A percentile compares a stretch with the other conserved stretches of the same genome.
phyloP scores from a whole-genome alignment of 2,329 filamentous ascomycete genomes.

The Calcarisporium arbuscula region DNA sequence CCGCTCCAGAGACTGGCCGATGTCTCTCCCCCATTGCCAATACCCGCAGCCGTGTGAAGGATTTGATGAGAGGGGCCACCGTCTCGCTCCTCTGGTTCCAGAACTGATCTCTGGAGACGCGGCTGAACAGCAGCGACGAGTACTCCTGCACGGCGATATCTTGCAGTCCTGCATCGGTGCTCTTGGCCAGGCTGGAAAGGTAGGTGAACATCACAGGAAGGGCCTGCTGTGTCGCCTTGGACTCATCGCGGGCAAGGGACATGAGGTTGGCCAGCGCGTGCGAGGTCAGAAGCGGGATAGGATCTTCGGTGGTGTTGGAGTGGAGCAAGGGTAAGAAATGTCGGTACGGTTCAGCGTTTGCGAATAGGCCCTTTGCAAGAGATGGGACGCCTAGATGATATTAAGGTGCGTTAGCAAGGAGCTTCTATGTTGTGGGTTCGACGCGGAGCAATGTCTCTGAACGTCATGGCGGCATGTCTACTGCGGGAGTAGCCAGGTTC shows the following conservation, averaged over 20 bases:
- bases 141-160: slow-evolving; percentile 93
- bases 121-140: slow-evolving; percentile 74
- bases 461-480: too few species aligned
- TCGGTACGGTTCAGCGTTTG: slow-evolving; percentile 71
- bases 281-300: slow-evolving; percentile 83
- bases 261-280: slow-evolving; percentile 79
- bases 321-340: slow-evolving; percentile 82
- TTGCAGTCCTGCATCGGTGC: slow-evolving; percentile 81
- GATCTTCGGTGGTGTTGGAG: slow-evolving; percentile 66
- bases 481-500: too few species aligned
- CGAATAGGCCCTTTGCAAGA: slow-evolving; percentile 69
- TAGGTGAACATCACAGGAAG: slow-evolving; percentile 81
- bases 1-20: slow-evolving; percentile 58
- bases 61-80: slow-evolving; percentile 76
- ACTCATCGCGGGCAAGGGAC: slow-evolving; percentile 57
- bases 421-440: too few species aligned
- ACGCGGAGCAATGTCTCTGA: too few species aligned
- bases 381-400: slow-evolving; percentile 64
- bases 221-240: slow-evolving; percentile 63
- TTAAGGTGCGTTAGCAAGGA: too few species aligned
- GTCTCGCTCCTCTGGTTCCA: slow-evolving; percentile 90
- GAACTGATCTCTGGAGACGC: slow-evolving; percentile 70
- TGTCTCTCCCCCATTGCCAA: slow-evolving; percentile 57
- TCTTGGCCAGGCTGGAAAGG: slow-evolving; percentile 76
- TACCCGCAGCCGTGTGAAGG: slow-evolving; percentile 69